Evolutionary conservation across 2,329 filamentous ascomycete species (phyloP).

Genomic region (Trichoderma gracile): DNA sequence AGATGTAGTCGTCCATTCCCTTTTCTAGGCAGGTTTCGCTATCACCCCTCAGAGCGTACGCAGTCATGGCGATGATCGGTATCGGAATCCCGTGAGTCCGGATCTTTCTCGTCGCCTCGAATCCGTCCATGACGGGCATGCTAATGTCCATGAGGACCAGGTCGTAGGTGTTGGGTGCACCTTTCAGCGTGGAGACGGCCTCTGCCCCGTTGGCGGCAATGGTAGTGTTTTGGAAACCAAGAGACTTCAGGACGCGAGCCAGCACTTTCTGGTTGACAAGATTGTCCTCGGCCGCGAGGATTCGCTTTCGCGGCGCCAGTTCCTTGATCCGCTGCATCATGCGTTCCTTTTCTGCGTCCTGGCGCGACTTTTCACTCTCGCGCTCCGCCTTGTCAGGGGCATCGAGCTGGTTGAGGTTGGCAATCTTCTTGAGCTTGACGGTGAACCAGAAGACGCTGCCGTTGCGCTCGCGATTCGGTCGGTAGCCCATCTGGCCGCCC

Average conservation of each 20-base stretch:
- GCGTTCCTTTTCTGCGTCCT: slow-evolving; percentile 34
- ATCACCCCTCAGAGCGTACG: slow-evolving; percentile 57
- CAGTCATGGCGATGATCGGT: slow-evolving; percentile 56
- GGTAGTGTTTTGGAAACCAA: slow-evolving; percentile 43
- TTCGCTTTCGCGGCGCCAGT: slow-evolving; percentile 43
- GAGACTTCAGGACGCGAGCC: slow-evolving; percentile 38
- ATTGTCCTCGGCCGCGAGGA: slow-evolving; percentile 47
- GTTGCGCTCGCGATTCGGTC: slow-evolving; percentile 45
- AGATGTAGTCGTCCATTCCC: slow-evolving; percentile 58
- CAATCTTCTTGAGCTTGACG: slow-evolving; percentile 43
- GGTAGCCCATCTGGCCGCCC: slow-evolving; percentile 49
- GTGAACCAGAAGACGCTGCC: slow-evolving; percentile 58
- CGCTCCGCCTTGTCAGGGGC: slow-evolving; percentile 31
- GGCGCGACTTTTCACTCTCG: slow-evolving; percentile 12
- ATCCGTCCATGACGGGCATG: slow-evolving; percentile 56
- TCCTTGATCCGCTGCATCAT: slow-evolving; percentile 36
- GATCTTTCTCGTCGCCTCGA: slow-evolving; percentile 46
- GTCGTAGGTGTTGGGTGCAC: slow-evolving; percentile 34
- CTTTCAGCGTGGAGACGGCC: slow-evolving; percentile 37
- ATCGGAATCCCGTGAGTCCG: slow-evolving; percentile 48
- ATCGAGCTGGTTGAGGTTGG: slow-evolving; percentile 34
- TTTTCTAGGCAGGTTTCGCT: slow-evolving; percentile 53
- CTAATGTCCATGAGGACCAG: slow-evolving; percentile 49
- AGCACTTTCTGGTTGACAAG: slow-evolving; percentile 47
- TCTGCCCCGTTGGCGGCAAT: slow-evolving; percentile 29